Base-by-base conservation (phyloP, 2,329 filamentous ascomycete species). In the Lachnellula hyalina region DNA sequence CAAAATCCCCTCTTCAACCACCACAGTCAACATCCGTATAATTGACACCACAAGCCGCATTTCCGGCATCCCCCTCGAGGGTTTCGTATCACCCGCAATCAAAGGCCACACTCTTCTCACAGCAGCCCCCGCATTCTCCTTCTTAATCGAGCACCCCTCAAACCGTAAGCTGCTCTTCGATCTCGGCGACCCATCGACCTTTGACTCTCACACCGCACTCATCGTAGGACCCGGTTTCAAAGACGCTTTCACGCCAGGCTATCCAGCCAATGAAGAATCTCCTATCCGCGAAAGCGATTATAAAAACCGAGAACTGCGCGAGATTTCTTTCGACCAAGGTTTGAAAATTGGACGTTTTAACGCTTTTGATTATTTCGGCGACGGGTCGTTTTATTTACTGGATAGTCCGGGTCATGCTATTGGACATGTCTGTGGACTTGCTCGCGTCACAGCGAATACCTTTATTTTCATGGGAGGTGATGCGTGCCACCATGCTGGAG, bases 351-450 rank as follows among this genome's bases (percentile, higher is more conserved):
- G 75, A 1, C 63, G 71, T 8, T 79, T 78, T 61, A 62, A 70
- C 36, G 76, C 77, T 1, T 67, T 70, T 38, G 80, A 83, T 61
- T 82, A 75, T 62, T 83, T 81, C 52, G 73, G 73, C 6, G 80
- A 83, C 61, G 80, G 79, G 1, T 74, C 69, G 21, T 80, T 83
- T 59, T 82, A 81, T 61, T 70, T 83, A 1, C 70, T 83, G 28
- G 70, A 79, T 58, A 73, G 74, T 3, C 78, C 79, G 0, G 81
- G 81, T 1, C 79, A 82, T 61, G 72, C 74, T 0, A 65, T 77
- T 11, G 77, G 76, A 1, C 78, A 80, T 61, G 67, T 79, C n/a
- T 74, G 73, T 54, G 79, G 71, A 3, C 69, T 82, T 0, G 78
- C 76, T 1, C 69, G 78, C 7, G 75, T 73, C 0, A 69, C 70